These are phyloP conservation scores for Artemisia annua DNA, from an alignment of 129 eudicot species.

Conservation along the genomic window DNA sequence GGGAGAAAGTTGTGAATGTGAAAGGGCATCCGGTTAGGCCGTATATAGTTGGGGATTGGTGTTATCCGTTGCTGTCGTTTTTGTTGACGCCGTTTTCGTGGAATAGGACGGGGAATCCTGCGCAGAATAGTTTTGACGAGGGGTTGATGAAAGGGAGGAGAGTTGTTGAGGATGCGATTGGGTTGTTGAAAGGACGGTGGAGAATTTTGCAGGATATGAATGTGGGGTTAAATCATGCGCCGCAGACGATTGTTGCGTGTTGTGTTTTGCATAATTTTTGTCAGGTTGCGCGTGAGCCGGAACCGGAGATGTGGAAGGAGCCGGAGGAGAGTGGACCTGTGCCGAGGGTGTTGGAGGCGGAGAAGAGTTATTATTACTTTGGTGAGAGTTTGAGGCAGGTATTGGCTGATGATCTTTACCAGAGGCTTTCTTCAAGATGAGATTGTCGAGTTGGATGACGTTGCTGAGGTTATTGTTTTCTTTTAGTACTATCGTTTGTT, in stretches of 20 bases:
- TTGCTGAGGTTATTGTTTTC: constrained; percentile 13
- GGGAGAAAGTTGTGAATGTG: constrained; percentile 86
- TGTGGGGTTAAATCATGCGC: constrained; percentile 86
- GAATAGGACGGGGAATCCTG: constrained; percentile 69
- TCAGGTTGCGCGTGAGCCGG: constrained; percentile 98
- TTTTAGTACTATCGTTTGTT: constrained; percentile 17
- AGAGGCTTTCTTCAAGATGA: constrained; percentile 87
- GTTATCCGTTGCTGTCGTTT: constrained; percentile 86
- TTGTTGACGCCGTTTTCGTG: constrained; percentile 74
- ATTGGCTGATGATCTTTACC: constrained; percentile 94
- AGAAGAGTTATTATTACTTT: constrained; percentile 70
- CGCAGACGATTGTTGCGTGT: constrained; percentile 92
- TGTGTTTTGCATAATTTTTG: constrained; percentile 96
- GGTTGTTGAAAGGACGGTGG: constrained; percentile 93
- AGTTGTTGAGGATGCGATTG: constrained; percentile 81
- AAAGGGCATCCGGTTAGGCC: constrained; percentile 91
- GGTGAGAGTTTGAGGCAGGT: constrained; percentile 90
- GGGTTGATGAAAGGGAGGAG: constrained; percentile 80
- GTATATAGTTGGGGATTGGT: constrained; percentile 88
- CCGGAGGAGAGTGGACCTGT: constrained; percentile 74
- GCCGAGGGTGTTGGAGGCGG: constrained; percentile 77
- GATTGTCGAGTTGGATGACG: neutral
- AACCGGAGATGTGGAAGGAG: constrained; percentile 89
- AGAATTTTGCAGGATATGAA: constrained; percentile 90
- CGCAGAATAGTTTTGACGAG: constrained; percentile 82